These are phyloP conservation scores for Hysterium pulicare DNA, from an alignment of 2,329 filamentous ascomycete genomes.

Conservation along the genomic window DNA sequence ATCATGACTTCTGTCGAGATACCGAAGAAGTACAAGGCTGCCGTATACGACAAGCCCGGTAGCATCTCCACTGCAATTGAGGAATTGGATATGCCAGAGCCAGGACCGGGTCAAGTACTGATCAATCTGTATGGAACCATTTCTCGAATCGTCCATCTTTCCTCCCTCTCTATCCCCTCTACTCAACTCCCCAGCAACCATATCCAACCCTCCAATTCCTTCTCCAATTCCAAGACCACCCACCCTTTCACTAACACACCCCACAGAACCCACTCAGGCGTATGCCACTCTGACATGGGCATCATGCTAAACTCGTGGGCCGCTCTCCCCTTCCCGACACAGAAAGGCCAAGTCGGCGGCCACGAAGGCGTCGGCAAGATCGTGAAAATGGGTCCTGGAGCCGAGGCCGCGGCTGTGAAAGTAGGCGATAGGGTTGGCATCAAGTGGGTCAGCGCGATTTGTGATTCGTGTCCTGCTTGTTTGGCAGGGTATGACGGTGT, in stretches of 20 bases:
- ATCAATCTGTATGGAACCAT: constrained; percentile 54
- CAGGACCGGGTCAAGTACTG: constrained; percentile 60
- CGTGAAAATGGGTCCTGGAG: constrained; percentile 62
- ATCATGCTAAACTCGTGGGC: constrained; percentile 51
- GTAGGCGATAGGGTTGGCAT: constrained; percentile 68
- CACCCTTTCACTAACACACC: too few relatives aligned
- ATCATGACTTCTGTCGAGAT: constrained; percentile 30
- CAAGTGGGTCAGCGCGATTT: constrained; percentile 61
- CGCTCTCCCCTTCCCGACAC: constrained; percentile 57
- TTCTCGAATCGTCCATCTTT: constrained; percentile 2
- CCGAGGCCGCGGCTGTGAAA: constrained; percentile 55
- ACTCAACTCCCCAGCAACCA: constrained; percentile 1
- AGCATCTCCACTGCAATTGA: constrained; percentile 62
- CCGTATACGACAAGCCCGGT: constrained; percentile 64
- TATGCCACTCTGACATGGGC: constrained; percentile 62
- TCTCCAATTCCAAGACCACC: background rate
- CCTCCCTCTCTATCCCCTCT: background rate
- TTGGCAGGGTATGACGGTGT: constrained; percentile 53
- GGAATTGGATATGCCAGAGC: constrained; percentile 62
- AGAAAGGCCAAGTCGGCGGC: constrained; percentile 62
- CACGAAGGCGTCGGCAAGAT: constrained; percentile 67
- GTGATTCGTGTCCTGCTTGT: constrained; percentile 49
- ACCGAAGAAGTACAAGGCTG: constrained; percentile 60
- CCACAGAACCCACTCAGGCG: constrained; percentile 56
- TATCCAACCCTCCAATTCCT: too few relatives aligned